Base-by-base conservation (phyloP, 2,329 filamentous ascomycete species). In the Pezicula neosporulosa region DNA sequence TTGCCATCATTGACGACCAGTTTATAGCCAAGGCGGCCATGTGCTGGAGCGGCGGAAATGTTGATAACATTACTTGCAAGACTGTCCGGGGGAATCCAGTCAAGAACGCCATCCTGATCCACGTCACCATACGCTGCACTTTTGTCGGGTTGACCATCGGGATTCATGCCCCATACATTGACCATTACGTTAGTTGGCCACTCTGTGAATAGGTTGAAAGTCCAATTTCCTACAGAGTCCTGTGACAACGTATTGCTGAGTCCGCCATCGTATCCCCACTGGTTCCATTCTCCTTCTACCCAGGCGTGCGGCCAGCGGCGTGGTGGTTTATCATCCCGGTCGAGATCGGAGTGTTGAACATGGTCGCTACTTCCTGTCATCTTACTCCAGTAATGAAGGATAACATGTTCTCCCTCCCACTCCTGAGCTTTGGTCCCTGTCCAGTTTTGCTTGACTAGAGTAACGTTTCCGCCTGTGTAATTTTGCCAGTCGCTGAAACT, bases 141-240 rank as follows among this genome's bases (percentile, higher is more conserved):
- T 52, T 81, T 74, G 62, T 87, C 83, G 0, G 83, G 82, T 57
- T 77, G 68, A 15, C 82, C 81, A 63, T 85, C 77, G 0, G 77
- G 75, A 58, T 86, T 83, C 62, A 85, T 82, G 41, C 83, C 83
- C 83, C 83, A 86, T 6, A 84, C 73, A 57, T 85, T 86, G 55
- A 86, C 68, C 59, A 85, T 81, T 48, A 81, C 77, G 44, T 77
- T 68, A 2, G 77, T 76, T 6, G 83, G 83, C 77, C 81, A 86
- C 60, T 87, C 83, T 3, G 77, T 72, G 74, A 85, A 78, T 53
- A 85, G 80, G 55, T 81, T 73, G 59, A 79, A 80, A 19, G 72
- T 70, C 83, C 83, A 87, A 3, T 69, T 66, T 9, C 74, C 72
- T 48, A 82, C 74, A 18, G 67, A 66, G 6, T 71, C 69, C 41